Conservation (phyloP, 495 filamentous ascomycete genomes). For the Penicillium manginii region DNA sequence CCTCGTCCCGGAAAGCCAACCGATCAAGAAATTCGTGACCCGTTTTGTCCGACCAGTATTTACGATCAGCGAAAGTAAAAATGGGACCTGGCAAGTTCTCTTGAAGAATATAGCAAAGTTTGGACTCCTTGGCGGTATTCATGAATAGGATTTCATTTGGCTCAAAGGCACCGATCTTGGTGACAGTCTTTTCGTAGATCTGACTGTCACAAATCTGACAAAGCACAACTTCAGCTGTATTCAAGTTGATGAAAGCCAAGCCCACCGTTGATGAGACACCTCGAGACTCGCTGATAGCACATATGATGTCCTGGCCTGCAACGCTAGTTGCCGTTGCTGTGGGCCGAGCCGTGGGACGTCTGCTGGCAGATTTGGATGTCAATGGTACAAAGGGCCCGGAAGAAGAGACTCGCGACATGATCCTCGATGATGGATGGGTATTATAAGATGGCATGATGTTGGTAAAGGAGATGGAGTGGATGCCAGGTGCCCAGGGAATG, state of each 20-base stretch:
- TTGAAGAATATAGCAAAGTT: constrained; percentile 75
- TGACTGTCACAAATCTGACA: constrained; percentile 92
- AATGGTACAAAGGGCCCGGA: constrained; percentile 29
- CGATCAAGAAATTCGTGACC: constrained; percentile 80
- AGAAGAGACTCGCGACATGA: constrained; percentile 1
- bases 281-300: constrained; percentile 87
- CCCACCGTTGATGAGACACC: constrained; percentile 87
- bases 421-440: neutral
- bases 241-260: constrained; percentile 84
- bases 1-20: constrained; percentile 75
- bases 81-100: constrained; percentile 59
- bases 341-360: constrained; percentile 52
- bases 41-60: constrained; percentile 83
- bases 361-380: constrained; percentile 39
- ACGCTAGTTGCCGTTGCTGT: constrained; percentile 68
- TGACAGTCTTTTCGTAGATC: constrained; percentile 80
- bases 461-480: neutral
- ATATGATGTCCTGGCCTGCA: constrained; percentile 77
- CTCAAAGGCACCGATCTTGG: constrained; percentile 79
- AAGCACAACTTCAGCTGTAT: constrained; percentile 78
- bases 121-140: constrained; percentile 72
- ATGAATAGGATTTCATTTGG: constrained; percentile 76
- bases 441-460: neutral
- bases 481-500: too few species aligned
- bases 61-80: constrained; percentile 73